phyloP scores from a whole-genome alignment of 805 yeast species.

The Nakazawaea pomicola region DNA sequence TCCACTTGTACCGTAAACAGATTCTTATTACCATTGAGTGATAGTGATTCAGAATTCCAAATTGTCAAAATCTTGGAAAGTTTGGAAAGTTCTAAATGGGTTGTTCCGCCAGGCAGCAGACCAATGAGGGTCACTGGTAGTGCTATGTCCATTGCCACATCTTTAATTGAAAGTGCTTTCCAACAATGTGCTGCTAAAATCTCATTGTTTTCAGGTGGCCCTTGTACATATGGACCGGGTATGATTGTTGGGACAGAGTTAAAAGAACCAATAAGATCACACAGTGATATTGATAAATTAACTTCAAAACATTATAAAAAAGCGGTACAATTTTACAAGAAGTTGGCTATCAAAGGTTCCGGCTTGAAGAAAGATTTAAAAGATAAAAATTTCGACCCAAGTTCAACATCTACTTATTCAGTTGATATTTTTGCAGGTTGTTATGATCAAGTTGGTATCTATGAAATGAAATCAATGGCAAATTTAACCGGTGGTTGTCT shows the following conservation, averaged over 20 bases:
- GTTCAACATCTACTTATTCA: conserved; percentile 59
- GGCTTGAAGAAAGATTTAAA: conserved; percentile 32
- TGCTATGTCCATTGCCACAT: conserved; percentile 80
- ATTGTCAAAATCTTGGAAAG: conserved; percentile 75
- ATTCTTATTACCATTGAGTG: conserved; percentile 29
- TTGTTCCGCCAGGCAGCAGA: conserved; percentile 76
- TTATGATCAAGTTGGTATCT: conserved; percentile 92
- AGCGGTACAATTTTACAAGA: conserved; percentile 77
- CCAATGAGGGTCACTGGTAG: conserved; percentile 91
- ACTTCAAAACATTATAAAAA: conserved; percentile 81
- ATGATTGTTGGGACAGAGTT: conserved; percentile 85
- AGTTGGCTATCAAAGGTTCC: conserved; percentile 66
- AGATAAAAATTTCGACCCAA: conserved; percentile 31
- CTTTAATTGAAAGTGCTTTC: conserved; percentile 75
- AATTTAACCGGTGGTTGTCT: conserved; percentile 88
- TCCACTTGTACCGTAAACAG: conserved; percentile 34
- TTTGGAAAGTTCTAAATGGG: conserved; percentile 63
- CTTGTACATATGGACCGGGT: conserved; percentile 94
- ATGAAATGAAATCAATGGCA: conserved; percentile 85
- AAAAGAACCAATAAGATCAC: conserved; percentile 96
- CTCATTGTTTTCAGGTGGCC: conserved; percentile 89
- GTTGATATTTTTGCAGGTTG: conserved; percentile 93
- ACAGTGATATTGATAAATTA: conserved; percentile 92
- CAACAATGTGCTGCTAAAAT: conserved; percentile 86
- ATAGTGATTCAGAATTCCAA: conserved; percentile 65